Conservation (phyloP, 768 basidiomycete genomes). For the Cystobasidiopsis lactophilus region DNA sequence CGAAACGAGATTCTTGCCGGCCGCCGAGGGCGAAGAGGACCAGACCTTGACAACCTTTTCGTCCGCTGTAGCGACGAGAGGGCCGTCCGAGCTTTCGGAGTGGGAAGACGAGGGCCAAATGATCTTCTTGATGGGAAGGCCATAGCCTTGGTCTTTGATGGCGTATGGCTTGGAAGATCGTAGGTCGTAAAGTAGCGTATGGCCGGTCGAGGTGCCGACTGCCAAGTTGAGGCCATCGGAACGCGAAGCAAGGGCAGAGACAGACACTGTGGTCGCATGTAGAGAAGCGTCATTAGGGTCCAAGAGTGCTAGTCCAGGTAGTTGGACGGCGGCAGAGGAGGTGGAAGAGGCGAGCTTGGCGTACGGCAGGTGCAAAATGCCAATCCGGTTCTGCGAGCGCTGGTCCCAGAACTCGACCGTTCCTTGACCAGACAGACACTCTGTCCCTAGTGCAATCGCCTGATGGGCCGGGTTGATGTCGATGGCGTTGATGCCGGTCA, state of each 20-base stretch:
- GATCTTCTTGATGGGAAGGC: constrained; percentile 62
- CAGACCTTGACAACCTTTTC: constrained; percentile 95
- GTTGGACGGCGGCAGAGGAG: constrained; percentile 11
- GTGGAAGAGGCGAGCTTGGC: constrained; percentile 10
- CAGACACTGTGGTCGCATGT: constrained; percentile 29
- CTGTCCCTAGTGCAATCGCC: constrained; percentile 66
- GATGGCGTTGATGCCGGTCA: constrained; percentile 67
- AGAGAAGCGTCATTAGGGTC: constrained; percentile 16
- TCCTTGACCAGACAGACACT: constrained; percentile 39
- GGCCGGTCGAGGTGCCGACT: constrained; percentile 81
- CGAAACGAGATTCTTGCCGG: constrained; percentile 73
- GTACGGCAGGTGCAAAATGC: constrained; percentile 30
- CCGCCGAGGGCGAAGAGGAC: constrained; percentile 34
- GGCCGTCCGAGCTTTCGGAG: constrained; percentile 53
- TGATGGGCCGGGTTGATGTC: constrained; percentile 89
- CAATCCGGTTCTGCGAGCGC: constrained; percentile 53
- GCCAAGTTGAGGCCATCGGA: constrained; percentile 81
- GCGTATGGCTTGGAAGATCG: constrained; percentile 64
- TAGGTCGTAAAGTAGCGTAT: constrained; percentile 83
- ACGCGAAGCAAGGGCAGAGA: constrained; percentile 68
- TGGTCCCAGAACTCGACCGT: constrained; percentile 93
- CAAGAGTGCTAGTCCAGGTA: constrained; percentile 14
- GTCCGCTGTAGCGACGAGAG: constrained; percentile 76
- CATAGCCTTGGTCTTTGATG: constrained; percentile 90
- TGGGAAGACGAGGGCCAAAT: constrained; percentile 59